Evolutionary conservation across 2,329 filamentous ascomycete genomes (phyloP).

Genomic region (Botrytis byssoidea): DNA sequence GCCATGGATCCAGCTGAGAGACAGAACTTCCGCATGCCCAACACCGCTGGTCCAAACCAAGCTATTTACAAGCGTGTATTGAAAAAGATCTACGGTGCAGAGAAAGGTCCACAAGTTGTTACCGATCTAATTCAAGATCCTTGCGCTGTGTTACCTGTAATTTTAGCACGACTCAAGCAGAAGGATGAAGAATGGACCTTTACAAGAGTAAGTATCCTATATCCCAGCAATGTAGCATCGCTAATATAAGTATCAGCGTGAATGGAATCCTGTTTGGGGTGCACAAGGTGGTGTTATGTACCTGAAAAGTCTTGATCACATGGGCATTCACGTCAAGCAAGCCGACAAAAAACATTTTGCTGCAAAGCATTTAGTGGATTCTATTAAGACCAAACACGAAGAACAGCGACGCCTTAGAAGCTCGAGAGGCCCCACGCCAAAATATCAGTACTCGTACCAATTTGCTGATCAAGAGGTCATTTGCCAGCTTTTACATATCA

Average conservation of each 20-base stretch:
- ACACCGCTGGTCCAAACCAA: constrained; percentile 86
- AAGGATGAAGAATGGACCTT: constrained; percentile 98
- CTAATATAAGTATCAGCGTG: constrained; percentile 54
- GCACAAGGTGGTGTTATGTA: constrained; percentile 93
- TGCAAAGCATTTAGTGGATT: constrained; percentile 82
- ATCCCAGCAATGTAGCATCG: neutral
- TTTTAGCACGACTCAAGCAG: constrained; percentile 86
- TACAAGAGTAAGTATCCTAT: constrained; percentile 56
- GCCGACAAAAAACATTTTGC: constrained; percentile 90
- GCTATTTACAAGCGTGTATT: constrained; percentile 96
- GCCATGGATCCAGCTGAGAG: constrained; percentile 73
- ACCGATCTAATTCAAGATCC: constrained; percentile 82
- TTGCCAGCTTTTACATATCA: constrained; percentile 59
- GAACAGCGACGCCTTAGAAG: constrained; percentile 76
- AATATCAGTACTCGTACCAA: constrained; percentile 72
- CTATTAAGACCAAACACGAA: constrained; percentile 90
- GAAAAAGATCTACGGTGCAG: constrained; percentile 92
- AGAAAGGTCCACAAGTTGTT: constrained; percentile 81
- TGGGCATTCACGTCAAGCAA: constrained; percentile 85
- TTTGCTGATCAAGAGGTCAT: constrained; percentile 72
- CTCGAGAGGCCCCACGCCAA: constrained; percentile 59
- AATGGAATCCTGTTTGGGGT: constrained; percentile 99
- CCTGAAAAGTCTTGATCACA: constrained; percentile 94
- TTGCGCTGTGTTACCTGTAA: constrained; percentile 81
- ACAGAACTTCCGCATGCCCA: constrained; percentile 72